These are phyloP conservation scores for Exophiala aquamarina DNA, from an alignment of 2,329 filamentous ascomycete species.

Conservation along the genomic window DNA sequence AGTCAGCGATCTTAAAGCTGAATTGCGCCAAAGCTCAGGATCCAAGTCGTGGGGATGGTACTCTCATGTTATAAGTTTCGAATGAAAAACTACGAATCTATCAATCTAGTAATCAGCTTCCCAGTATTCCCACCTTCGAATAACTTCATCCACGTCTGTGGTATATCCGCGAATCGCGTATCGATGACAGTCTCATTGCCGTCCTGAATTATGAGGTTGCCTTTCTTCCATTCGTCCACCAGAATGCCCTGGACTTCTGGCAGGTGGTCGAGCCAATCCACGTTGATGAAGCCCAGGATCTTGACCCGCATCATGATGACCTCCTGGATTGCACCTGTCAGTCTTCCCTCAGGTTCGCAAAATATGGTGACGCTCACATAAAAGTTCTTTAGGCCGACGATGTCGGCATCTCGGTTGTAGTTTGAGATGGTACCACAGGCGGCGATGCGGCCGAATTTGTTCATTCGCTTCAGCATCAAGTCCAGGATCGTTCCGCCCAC, in stretches of 20 bases:
- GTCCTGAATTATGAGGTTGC: conserved; percentile 58
- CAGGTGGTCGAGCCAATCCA: conserved; percentile 65
- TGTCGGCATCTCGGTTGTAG: too few species aligned
- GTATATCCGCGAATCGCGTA: conserved; percentile 48
- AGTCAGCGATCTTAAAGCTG: too few species aligned
- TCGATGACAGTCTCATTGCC: conserved; percentile 56
- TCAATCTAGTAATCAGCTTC: conserved; percentile 43
- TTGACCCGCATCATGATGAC: conserved; percentile 46
- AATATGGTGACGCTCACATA: too few species aligned
- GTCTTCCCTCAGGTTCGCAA: too few species aligned
- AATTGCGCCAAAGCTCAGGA: too few species aligned
- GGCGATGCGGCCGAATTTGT: conserved; percentile 10
- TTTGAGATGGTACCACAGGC: conserved; percentile 63
- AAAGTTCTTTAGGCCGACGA: too few species aligned
- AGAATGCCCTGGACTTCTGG: conserved; percentile 59
- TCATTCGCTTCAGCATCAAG: conserved; percentile 14
- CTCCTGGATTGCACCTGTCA: too few species aligned
- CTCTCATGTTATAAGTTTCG: too few species aligned
- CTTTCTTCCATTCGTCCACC: conserved; percentile 65
- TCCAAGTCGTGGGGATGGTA: too few species aligned
- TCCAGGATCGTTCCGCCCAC: too few species aligned
- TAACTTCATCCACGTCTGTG: conserved; percentile 51
- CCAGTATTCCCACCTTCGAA: conserved; percentile 71
- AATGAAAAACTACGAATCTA: too few species aligned
- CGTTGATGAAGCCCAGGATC: conserved; percentile 17